These are phyloP conservation scores for Periglandula ipomoeae DNA, from an alignment of 2,329 filamentous ascomycete species.

Conservation along the genomic window DNA sequence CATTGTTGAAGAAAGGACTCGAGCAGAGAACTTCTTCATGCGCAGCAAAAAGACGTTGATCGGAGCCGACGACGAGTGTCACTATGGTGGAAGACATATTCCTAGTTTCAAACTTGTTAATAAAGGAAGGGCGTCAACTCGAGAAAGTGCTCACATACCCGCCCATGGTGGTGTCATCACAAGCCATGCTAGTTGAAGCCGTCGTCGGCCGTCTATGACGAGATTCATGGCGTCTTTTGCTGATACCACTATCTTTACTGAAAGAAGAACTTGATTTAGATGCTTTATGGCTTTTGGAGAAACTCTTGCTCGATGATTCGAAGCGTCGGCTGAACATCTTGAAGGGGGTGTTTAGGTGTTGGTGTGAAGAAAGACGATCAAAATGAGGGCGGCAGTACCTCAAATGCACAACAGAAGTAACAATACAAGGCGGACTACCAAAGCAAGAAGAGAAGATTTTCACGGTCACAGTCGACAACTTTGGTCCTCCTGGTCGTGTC, in stretches of 20 bases:
- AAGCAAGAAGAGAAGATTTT: not conserved
- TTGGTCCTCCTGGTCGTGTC: not conserved
- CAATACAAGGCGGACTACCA: not conserved
- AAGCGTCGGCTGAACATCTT: slow-evolving; percentile 41
- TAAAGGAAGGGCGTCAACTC: not conserved
- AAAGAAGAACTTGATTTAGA: slow-evolving; percentile 46
- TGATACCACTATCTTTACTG: slow-evolving; percentile 43
- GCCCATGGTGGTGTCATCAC: slow-evolving; percentile 30
- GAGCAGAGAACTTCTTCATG: slow-evolving; percentile 76
- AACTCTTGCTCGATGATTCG: slow-evolving; percentile 39
- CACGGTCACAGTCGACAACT: not conserved
- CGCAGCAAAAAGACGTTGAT: slow-evolving; percentile 81
- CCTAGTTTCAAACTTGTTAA: not conserved
- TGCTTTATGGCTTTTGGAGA: slow-evolving; percentile 41
- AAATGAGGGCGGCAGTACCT: not conserved
- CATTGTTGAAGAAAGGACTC: slow-evolving; percentile 63
- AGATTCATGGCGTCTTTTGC: slow-evolving; percentile 45
- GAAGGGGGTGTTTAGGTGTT: not conserved
- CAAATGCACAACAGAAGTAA: not conserved
- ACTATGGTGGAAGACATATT: slow-evolving; percentile 55
- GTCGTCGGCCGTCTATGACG: slow-evolving; percentile 38
- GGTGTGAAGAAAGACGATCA: not conserved
- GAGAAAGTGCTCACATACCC: slow-evolving; percentile 28
- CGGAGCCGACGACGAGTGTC: slow-evolving; percentile 70
- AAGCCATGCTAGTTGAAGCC: slow-evolving; percentile 28